Evolutionary conservation across 148 eudicot genomes (phyloP).

Genomic region (Rhododendron kiyosumense): DNA sequence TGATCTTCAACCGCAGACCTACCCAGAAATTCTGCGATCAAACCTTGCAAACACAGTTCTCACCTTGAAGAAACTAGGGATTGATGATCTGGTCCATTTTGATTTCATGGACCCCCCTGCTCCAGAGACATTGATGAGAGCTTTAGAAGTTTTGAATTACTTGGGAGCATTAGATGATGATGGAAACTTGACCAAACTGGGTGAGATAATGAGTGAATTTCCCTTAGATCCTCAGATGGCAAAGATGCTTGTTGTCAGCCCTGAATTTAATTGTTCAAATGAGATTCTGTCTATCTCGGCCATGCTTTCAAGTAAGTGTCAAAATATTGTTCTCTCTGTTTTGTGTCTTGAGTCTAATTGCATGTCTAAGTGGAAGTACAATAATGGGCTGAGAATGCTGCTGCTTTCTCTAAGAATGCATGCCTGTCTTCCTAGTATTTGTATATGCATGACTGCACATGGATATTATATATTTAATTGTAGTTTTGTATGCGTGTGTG

Average conservation of each 20-base stretch:
- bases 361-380: constrained; percentile 10
- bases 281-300: constrained; percentile 87
- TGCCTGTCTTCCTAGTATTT: constrained; percentile 10
- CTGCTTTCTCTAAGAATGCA: constrained; percentile 15
- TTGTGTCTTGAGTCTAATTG: constrained; percentile 2
- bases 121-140: constrained; percentile 88
- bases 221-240: constrained; percentile 86
- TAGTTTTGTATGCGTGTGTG: constrained; percentile 17
- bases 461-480: constrained; percentile 16
- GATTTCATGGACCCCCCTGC: constrained; percentile 98
- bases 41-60: constrained; percentile 89
- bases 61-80: constrained; percentile 78
- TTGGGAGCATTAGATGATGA: constrained; percentile 86
- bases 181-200: constrained; percentile 73
- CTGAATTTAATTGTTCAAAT: constrained; percentile 74
- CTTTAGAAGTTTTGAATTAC: constrained; percentile 77
- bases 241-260: constrained; percentile 83
- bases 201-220: constrained; percentile 82
- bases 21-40: constrained; percentile 79
- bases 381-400: constrained; percentile 18
- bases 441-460: constrained; percentile 16
- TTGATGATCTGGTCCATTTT: constrained; percentile 90
- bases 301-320: constrained; percentile 72
- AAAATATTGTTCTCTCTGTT: neutral
- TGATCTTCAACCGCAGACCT: constrained; percentile 86